Evolutionary conservation across 768 basidiomycete genomes (phyloP), one percentile per base, ranked within the genome.

Genomic region (Rhodocollybia butyracea): DNA sequence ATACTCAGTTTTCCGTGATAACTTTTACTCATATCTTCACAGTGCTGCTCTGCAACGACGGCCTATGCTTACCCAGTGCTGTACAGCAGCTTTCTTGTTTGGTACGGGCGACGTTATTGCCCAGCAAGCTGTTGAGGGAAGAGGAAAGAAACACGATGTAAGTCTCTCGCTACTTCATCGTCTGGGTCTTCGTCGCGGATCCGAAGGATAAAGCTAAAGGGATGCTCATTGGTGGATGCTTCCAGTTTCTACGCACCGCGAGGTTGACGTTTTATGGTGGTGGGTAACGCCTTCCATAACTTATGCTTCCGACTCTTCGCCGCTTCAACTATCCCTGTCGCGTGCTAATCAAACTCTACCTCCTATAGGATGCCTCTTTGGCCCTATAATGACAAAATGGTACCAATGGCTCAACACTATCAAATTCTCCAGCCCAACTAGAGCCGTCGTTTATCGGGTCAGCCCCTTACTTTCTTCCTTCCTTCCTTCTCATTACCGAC

Each of bases 341-440:
- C 12, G 2, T 30, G 10, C 12, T 30, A 10, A 47, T n/a, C n/a
- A 17, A 17, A 21, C 21, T 34, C 19, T 48, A 13, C 8, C 47
- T 21, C n/a, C 13, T 19, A 12, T 40, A 80, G 88, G 88, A 34
- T 79, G 72, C 5, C 69, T 95, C 52, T 93, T 95, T 69, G 92
- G 89, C 2, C 91, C 94, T 3, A 76, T 80, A 13, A 76, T 94
- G 66, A 90, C 91, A 1, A 87, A 83, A 57, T 95, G 93, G 92
- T 91, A 89, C 62, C 74, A 80, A 50, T 71, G 86, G 57, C 76
- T 94, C 53, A 84, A 89, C 62, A 70, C 84, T 6, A 76, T 94
- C 59, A 82, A 84, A 59, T 89, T 93, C 65, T 59, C 81, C 2
- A 81, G 70, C 54, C 84, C 85, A 1, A 81, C 76, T 0, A 79